Evolutionary conservation across 2,329 filamentous ascomycete genomes (phyloP), one percentile per base, ranked within the genome.

Genomic region (Aureobasidium sp.): DNA sequence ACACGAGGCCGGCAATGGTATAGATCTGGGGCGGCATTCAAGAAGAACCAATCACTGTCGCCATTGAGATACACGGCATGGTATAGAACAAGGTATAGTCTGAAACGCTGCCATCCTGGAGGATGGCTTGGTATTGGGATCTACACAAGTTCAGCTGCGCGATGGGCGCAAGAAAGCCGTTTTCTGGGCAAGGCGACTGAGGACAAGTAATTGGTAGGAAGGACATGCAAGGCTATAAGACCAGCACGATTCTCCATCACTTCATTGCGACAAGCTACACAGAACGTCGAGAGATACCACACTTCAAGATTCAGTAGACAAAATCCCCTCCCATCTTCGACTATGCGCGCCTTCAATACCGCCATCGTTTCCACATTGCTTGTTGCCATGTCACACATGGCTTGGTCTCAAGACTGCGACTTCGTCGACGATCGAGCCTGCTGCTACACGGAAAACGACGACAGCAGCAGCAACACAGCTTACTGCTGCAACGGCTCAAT

Each of bases 401-500:
- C 32, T 8, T n/a, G 20, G n/a, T 41, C 37, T 17, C 52, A 56
- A 44, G 52, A 56, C 12, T 56, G 52, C 23, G 52, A 56, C 27
- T 17, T 56, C 17, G 27, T 56, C 39, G 8, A 42, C 9, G 15
- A 56, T 7, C 52, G 46, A 46, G 52, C 52, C 5, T 56, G 52
- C 8, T 56, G 52, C 12, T 56, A 56, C 7, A 41, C 20, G 26
- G 20, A 20, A 20, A 17, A 20, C 15, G 13, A 1, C n/a, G 39
- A 36, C n/a, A 15, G 15, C 20, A 27, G 27, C 17, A 26, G 37
- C 29, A 27, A 32, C 17, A 36, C 29, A 12, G 20, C 52, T 6
- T 56, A 56, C 39, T 56, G 52, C 52, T 56, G 52, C 52, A 44
- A 56, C 27, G 52, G 52, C 17, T 56, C 52, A 10, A 46, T 56